Percentiles rank a stretch among this genome's conserved stretches.
phyloP scores from a whole-genome alignment of 768 basidiomycete genomes.

The Goffeauzyma gilvescens region DNA sequence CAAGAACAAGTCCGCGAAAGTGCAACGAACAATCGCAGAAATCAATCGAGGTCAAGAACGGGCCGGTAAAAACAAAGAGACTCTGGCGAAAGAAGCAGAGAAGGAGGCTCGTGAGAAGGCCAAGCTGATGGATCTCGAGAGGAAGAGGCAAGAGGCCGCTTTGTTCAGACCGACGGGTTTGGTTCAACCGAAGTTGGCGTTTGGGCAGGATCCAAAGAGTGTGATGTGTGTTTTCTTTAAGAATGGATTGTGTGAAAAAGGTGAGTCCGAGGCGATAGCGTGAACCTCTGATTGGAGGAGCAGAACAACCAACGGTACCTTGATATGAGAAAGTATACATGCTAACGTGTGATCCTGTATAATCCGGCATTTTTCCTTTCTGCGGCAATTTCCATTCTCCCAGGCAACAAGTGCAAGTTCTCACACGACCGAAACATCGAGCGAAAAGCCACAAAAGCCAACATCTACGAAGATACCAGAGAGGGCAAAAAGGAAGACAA shows the following conservation, averaged over 20 bases:
- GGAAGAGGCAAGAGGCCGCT: conserved; percentile 51
- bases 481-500: conserved; percentile 52
- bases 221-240: conserved; percentile 83
- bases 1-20: conserved; percentile 57
- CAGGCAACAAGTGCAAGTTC: conserved; percentile 59
- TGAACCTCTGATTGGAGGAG: not conserved
- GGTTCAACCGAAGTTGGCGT: conserved; percentile 44
- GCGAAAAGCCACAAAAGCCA: conserved; percentile 85
- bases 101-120: conserved; percentile 33
- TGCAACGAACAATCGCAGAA: conserved; percentile 44
- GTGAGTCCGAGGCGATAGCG: conserved; percentile 30
- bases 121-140: conserved; percentile 23
- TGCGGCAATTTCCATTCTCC: too few species aligned
- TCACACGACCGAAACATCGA: conserved; percentile 79
- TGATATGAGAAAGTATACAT: not conserved
- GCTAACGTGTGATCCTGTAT: not conserved
- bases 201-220: conserved; percentile 85
- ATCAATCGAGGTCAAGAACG: not conserved
- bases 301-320: not conserved
- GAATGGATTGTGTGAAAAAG: conserved; percentile 82
- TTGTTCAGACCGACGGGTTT: conserved; percentile 42
- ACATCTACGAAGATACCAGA: conserved; percentile 71
- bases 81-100: conserved; percentile 69
- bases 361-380: not conserved
- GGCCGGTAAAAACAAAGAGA: not conserved